Percentiles rank a stretch among this genome's conserved stretches.
Conservation (phyloP, 192 early-diverging fungal species). For the Backusella circina region DNA sequence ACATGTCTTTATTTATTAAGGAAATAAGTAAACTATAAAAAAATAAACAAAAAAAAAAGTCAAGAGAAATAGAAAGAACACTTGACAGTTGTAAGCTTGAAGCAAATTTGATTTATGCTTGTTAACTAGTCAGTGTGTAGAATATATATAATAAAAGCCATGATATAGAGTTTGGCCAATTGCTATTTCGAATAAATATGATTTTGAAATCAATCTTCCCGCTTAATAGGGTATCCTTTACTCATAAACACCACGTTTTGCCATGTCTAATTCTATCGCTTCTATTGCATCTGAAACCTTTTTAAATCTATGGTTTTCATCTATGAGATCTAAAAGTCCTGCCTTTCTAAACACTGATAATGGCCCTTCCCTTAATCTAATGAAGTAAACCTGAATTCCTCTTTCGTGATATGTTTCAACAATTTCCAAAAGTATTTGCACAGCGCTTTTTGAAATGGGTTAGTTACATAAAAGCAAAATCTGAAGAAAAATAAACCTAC, state of each 20-base stretch:
- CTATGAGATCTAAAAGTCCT: constrained; percentile 59
- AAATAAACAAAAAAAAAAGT: neutral
- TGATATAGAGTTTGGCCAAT: neutral
- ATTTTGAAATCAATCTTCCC: neutral
- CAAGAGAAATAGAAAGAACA: neutral
- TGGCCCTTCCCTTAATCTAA: constrained; percentile 73
- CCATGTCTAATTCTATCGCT: constrained; percentile 21
- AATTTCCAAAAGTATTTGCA: constrained; percentile 84
- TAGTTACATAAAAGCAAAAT: neutral
- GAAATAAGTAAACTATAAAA: neutral
- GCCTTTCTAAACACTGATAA: constrained; percentile 66
- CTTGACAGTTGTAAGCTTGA: neutral
- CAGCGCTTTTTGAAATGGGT: constrained; percentile 5
- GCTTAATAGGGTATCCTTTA: neutral
- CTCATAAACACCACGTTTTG: constrained; percentile 1
- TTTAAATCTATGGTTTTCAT: constrained; percentile 67
- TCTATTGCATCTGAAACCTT: constrained; percentile 48
- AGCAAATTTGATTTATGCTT: neutral
- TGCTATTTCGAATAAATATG: neutral
- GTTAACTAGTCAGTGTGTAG: neutral
- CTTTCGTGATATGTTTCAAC: constrained; percentile 82
- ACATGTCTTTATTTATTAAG: neutral
- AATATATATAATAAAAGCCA: neutral
- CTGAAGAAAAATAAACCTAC: neutral
- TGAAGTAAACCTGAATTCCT: constrained; percentile 82